These are phyloP conservation scores for Cladosporium halotolerans DNA, from an alignment of 2,329 filamentous ascomycete species.

Conservation along the genomic window DNA sequence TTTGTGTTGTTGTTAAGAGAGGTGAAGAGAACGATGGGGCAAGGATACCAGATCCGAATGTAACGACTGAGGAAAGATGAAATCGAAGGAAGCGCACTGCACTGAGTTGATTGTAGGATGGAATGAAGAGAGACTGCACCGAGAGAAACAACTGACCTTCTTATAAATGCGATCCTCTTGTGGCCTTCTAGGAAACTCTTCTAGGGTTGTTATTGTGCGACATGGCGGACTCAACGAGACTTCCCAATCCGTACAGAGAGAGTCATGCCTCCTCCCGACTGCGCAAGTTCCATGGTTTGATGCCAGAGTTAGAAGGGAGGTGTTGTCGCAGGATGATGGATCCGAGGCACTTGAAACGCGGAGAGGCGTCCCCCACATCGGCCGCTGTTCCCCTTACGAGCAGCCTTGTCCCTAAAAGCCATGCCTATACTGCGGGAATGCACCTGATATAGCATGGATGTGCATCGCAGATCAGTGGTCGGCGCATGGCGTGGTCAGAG, in stretches of 20 bases:
- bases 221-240: constrained; percentile 1
- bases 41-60: constrained; percentile 11
- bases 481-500: neutral
- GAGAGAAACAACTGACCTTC: neutral
- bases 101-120: neutral
- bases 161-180: neutral
- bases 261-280: no score
- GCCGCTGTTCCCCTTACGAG: neutral
- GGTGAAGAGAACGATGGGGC: neutral
- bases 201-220: neutral
- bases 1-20: neutral
- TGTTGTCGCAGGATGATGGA: neutral
- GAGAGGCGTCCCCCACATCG: neutral
- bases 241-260: neutral
- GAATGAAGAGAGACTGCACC: neutral
- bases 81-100: constrained; percentile 1
- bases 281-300: no score
- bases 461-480: neutral
- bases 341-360: constrained; percentile 6
- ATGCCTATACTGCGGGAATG: neutral
- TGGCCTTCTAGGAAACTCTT: no score
- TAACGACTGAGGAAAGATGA: constrained; percentile 5
- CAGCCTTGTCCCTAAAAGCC: neutral
- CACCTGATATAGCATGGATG: neutral
- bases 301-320: no score